These are phyloP conservation scores for Lodderomyces parapsilosis DNA, from an alignment of 1,139 yeast species.

Conservation along the genomic window DNA sequence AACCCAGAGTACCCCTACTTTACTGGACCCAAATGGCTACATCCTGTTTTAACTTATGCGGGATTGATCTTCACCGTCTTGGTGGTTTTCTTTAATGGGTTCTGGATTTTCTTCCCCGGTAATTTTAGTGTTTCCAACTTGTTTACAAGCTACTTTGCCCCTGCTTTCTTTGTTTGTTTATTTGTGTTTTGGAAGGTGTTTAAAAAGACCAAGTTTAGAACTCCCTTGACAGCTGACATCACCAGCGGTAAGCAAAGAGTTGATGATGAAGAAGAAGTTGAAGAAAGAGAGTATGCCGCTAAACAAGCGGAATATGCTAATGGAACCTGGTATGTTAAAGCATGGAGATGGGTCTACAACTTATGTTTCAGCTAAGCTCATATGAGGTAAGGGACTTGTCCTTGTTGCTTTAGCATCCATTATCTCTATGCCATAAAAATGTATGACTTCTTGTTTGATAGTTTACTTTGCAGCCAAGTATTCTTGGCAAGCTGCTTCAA, in stretches of 20 bases:
- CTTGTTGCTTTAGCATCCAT: too few species aligned
- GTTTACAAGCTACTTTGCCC: constrained; percentile 43
- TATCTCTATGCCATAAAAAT: too few species aligned
- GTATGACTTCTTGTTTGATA: too few species aligned
- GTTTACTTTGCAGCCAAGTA: too few species aligned
- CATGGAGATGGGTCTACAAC: constrained; percentile 2
- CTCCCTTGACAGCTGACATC: constrained; percentile 34
- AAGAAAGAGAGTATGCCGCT: background rate
- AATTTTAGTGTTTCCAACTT: constrained; percentile 34
- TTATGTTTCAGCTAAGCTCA: background rate
- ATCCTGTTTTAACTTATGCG: constrained; percentile 35
- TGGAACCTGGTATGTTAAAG: background rate
- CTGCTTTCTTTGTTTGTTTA: constrained; percentile 27
- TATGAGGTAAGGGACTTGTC: background rate
- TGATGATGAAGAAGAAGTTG: constrained; percentile 29
- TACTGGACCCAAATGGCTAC: constrained; percentile 27
- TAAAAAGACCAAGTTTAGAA: constrained; percentile 33
- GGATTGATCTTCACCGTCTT: constrained; percentile 25
- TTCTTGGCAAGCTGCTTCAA: too few species aligned
- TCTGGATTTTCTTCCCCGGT: constrained; percentile 44
- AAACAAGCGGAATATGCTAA: background rate
- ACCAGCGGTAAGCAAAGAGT: constrained; percentile 37
- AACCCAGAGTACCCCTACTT: constrained; percentile 23
- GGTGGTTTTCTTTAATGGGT: constrained; percentile 39
- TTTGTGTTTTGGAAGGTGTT: constrained; percentile 35